Evolutionary conservation across 306 rosid species (phyloP).

Genomic region (Citrullus mucosospermus): DNA sequence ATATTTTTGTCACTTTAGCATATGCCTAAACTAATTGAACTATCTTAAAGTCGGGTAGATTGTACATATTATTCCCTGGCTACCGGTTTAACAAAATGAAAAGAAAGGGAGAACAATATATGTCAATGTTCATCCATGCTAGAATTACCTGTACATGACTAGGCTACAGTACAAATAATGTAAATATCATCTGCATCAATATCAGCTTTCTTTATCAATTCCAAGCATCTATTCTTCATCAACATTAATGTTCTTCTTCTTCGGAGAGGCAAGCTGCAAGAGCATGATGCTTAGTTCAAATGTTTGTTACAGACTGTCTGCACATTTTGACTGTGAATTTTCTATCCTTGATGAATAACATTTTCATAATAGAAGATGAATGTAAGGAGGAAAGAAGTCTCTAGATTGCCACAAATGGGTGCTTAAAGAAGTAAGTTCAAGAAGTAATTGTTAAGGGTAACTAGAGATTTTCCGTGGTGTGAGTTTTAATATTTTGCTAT

Average conservation of each 20-base stretch:
- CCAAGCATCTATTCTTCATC: neutral
- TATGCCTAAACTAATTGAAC: no score
- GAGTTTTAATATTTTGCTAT: no score
- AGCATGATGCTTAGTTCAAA: neutral
- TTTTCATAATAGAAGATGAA: neutral
- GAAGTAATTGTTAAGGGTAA: no score
- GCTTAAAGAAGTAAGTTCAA: neutral
- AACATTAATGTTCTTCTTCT: neutral
- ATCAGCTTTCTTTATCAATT: neutral
- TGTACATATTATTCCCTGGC: neutral
- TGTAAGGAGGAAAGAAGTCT: neutral
- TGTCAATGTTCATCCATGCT: neutral
- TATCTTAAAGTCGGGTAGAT: no score
- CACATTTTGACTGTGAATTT: neutral
- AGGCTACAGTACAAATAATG: neutral
- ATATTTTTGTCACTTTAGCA: no score
- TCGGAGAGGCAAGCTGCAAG: neutral
- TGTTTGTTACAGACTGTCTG: neutral
- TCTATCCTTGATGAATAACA: neutral
- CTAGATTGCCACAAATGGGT: neutral
- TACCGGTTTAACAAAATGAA: neutral
- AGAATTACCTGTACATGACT: neutral
- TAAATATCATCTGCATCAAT: conserved; percentile 5
- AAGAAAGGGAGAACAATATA: neutral
- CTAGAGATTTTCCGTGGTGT: no score